Evolutionary conservation across 1,284 basidiomycete species (phyloP).

Genomic region (Anthracocystis panici-leucophaei): DNA sequence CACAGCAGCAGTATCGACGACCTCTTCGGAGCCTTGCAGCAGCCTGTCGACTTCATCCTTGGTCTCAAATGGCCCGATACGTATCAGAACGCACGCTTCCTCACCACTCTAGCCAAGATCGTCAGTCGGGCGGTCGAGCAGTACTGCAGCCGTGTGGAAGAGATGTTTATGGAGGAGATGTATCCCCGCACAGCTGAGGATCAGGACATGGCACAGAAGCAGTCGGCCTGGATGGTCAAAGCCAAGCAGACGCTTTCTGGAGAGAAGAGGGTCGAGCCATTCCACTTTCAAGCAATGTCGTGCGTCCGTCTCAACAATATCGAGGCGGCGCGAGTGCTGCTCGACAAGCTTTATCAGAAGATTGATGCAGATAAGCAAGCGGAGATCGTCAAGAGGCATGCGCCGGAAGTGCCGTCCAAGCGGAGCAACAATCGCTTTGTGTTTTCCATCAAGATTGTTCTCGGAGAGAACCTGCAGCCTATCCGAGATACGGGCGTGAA

Average conservation of each 20-base stretch:
- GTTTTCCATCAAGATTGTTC: slow-evolving; percentile 92
- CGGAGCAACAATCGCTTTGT: slow-evolving; percentile 74
- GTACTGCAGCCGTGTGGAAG: slow-evolving; percentile 88
- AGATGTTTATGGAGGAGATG: slow-evolving; percentile 93
- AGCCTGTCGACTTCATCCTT: slow-evolving; percentile 87
- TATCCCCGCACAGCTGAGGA: slow-evolving; percentile 77
- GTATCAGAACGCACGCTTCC: slow-evolving; percentile 88
- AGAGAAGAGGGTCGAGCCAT: slow-evolving; percentile 91
- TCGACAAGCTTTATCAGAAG: slow-evolving; percentile 93
- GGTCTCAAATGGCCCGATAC: slow-evolving; percentile 92
- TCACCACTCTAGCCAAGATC: slow-evolving; percentile 81
- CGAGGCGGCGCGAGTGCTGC: slow-evolving; percentile 86
- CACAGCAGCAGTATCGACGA: slow-evolving; percentile 97
- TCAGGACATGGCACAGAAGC: slow-evolving; percentile 70
- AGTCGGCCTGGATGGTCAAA: slow-evolving; percentile 93
- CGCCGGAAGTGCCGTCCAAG: slow-evolving; percentile 71
- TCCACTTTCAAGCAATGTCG: slow-evolving; percentile 87
- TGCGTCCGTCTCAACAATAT: slow-evolving; percentile 99
- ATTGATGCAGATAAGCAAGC: slow-evolving; percentile 91
- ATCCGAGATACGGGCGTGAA: slow-evolving; percentile 46
- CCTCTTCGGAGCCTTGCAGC: slow-evolving; percentile 91
- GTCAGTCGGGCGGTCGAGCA: slow-evolving; percentile 91
- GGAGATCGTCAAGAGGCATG: slow-evolving; percentile 73
- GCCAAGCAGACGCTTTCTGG: slow-evolving; percentile 83
- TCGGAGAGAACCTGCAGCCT: slow-evolving; percentile 70